Conservation (phyloP, 2,329 filamentous ascomycete species). For the Ophiostoma himal-ulmi region DNA sequence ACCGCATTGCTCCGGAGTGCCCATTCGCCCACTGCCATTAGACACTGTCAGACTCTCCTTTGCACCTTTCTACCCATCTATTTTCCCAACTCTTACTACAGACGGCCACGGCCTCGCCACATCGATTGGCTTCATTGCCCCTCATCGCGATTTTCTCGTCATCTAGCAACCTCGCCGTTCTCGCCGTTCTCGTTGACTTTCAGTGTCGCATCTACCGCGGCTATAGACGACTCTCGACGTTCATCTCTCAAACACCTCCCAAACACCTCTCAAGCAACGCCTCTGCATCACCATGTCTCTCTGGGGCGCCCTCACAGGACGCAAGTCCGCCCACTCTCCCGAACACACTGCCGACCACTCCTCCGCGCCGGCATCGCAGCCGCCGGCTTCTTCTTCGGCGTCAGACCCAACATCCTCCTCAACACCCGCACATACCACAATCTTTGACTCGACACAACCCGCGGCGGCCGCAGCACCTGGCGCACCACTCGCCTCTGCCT, state of each 20-base stretch:
- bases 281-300: constrained; percentile 41
- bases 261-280: background rate
- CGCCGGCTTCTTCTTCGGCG: constrained; percentile 48
- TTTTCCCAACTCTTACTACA: background rate
- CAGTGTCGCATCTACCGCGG: too few relatives aligned
- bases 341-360: constrained; percentile 32
- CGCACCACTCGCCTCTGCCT: constrained; percentile 1
- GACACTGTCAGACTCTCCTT: background rate
- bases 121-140: background rate
- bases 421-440: constrained; percentile 24
- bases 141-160: background rate
- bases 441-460: constrained; percentile 58
- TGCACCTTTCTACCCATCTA: background rate
- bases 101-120: too few relatives aligned
- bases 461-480: background rate
- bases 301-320: constrained; percentile 58
- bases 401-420: constrained; percentile 29
- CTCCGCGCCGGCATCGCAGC: constrained; percentile 33
- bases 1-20: background rate
- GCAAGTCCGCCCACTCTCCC: constrained; percentile 39
- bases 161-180: background rate
- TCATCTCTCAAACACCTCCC: background rate
- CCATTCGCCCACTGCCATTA: background rate
- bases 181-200: too few relatives aligned
- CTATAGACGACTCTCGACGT: too few relatives aligned